A percentile compares a stretch with the other conserved stretches of the same genome.
phyloP scores from a whole-genome alignment of 768 basidiomycete genomes.

The Hygrophorus russula region DNA sequence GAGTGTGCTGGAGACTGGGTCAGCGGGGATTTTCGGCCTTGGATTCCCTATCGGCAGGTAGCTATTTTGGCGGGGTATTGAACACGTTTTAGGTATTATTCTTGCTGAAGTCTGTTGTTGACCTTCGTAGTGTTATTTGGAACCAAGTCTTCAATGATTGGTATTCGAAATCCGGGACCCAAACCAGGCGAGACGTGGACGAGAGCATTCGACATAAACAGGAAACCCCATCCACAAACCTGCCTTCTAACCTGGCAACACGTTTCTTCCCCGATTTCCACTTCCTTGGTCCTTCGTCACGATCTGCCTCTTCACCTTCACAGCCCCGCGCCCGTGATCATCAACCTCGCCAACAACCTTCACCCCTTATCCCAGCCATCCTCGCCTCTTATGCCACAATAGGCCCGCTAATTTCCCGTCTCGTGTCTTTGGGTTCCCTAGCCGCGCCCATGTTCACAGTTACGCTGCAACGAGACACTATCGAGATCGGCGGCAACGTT shows the following conservation, averaged over 20 bases:
- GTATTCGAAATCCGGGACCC: constrained; percentile 2
- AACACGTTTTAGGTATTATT: background rate
- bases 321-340: background rate
- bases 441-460: constrained; percentile 40
- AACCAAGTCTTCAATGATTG: constrained; percentile 19
- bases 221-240: background rate
- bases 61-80: background rate
- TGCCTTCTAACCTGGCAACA: background rate
- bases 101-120: background rate
- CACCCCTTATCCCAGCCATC: constrained; percentile 17
- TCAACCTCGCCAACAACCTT: constrained; percentile 10
- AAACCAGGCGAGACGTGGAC: background rate
- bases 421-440: constrained; percentile 26
- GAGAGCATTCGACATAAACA: background rate
- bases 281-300: background rate
- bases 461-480: constrained; percentile 55
- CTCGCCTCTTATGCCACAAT: constrained; percentile 30
- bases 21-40: constrained; percentile 61
- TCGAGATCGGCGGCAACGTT: constrained; percentile 58
- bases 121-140: constrained; percentile 33
- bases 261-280: constrained; percentile 1
- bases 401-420: constrained; percentile 36
- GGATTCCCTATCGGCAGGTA: constrained; percentile 70
- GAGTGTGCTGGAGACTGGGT: constrained; percentile 40
- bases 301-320: background rate